Evolutionary conservation across 176 grass and related monocot species (phyloP), one percentile per base, ranked within the genome.

Genomic region (Melocanna baccifera): DNA sequence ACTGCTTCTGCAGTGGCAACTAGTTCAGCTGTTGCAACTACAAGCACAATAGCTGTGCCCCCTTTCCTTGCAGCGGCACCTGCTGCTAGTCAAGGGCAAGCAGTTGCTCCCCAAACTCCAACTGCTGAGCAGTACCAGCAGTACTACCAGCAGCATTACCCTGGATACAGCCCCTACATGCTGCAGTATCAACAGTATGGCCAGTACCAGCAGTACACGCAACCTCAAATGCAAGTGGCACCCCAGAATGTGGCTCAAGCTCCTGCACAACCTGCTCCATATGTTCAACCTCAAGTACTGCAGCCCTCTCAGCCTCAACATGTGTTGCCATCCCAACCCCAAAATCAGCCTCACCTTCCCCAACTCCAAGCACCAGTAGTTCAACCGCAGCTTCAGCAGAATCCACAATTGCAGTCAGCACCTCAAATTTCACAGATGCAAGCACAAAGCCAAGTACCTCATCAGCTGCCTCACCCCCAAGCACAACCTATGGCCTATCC

Each of bases 121-220:
- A 89, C 84, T 75, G 42, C 87, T 71, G 91, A 95, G 65, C 93
- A 95, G 43, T 95, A 93, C 76, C 83, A 91, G 46, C 93, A 94
- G 59, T 89, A 92, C 71, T 95, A 99, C 77, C 89, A 99, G 80
- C 93, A 94, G 80, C 86, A 95, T 53, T 92, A 92, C 66, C 81
- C 93, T 90, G 93, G 91, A 73, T 94, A 87, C 62, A 81, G 96
- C 22, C 81, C 96, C 14, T 96, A 96, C 66, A 86, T 75, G 48
- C 93, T 94, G 78, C 93, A 96, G 82, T 90, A 95, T 84, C 93
- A 95, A 84, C 90, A 92, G 25, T 92, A 90, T 86, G 79, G 79
- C 29, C 88, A 94, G 22, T 94, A 95, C 77, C 93, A 88, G 83
- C 93, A 92, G 73, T 92, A 92, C 57, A 57, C 61, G 6, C 93